Conservation (phyloP, 2,329 filamentous ascomycete genomes). For the Pezicula rhizophila region DNA sequence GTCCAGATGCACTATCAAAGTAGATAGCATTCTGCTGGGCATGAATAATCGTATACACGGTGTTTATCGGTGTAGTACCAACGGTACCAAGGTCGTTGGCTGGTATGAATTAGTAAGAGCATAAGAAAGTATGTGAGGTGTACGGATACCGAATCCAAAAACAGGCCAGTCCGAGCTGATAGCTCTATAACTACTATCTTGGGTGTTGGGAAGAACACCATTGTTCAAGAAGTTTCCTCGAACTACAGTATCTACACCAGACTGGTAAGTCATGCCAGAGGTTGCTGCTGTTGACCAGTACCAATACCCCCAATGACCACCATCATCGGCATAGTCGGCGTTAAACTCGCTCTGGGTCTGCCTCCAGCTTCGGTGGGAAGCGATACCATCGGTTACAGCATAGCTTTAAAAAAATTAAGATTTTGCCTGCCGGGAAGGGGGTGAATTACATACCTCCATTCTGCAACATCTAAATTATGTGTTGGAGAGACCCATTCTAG, state of each 20-base stretch:
- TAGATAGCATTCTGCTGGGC: constrained; percentile 21
- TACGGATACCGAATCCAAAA: constrained; percentile 56
- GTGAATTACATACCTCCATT: constrained; percentile 46
- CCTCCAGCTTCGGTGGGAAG: constrained; percentile 16
- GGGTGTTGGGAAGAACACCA: constrained; percentile 55
- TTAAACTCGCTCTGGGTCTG: constrained; percentile 24
- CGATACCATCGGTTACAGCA: constrained; percentile 16
- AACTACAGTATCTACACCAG: constrained; percentile 58
- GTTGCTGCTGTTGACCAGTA: constrained; percentile 63
- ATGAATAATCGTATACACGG: constrained; percentile 22
- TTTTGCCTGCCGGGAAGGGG: background rate
- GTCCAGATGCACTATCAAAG: constrained; percentile 36
- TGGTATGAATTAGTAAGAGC: background rate
- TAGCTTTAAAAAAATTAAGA: constrained; percentile 10
- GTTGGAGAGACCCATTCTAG: constrained; percentile 64
- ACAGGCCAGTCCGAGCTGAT: constrained; percentile 71
- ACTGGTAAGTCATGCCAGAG: constrained; percentile 57
- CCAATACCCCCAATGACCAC: constrained; percentile 71
- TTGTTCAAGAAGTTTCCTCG: constrained; percentile 59
- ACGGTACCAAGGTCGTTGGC: constrained; percentile 20
- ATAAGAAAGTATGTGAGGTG: background rate
- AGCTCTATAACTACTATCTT: constrained; percentile 60
- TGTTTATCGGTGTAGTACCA: constrained; percentile 10
- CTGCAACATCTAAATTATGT: constrained; percentile 45
- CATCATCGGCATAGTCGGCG: constrained; percentile 23